Percentiles rank a stretch among this genome's conserved stretches.
These are phyloP conservation scores for Colletotrichum sidae DNA, from an alignment of 2,329 filamentous ascomycete genomes.

Conservation along the genomic window DNA sequence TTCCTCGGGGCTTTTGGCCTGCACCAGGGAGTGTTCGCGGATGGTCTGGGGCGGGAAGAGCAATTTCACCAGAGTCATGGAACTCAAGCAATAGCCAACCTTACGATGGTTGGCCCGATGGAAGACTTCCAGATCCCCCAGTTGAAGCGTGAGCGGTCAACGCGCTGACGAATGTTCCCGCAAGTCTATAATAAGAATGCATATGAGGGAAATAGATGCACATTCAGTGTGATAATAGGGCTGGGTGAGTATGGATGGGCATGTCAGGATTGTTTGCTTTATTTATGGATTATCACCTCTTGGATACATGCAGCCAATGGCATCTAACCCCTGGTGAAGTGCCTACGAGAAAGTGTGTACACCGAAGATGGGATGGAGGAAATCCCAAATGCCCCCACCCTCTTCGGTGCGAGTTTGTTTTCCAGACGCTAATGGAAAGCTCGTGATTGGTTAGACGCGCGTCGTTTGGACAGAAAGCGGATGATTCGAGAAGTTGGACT, in stretches of 20 bases:
- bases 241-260: neutral
- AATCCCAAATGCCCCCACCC: neutral
- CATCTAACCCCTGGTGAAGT: neutral
- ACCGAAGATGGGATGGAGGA: slow-evolving; percentile 4
- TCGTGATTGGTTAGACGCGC: neutral
- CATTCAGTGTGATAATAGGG: slow-evolving; percentile 12
- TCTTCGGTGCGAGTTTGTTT: slow-evolving; percentile 1
- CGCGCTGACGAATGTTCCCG: neutral
- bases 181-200: slow-evolving; percentile 14
- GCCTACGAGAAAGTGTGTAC: neutral
- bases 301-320: neutral
- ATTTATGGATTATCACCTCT: slow-evolving; percentile 14
- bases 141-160: slow-evolving; percentile 2
- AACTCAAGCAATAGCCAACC: too few relatives aligned
- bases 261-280: slow-evolving; percentile 2
- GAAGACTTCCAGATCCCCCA: neutral
- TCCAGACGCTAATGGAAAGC: neutral
- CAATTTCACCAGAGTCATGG: neutral
- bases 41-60: neutral
- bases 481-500: too few relatives aligned
- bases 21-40: neutral
- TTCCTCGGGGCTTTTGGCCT: too few relatives aligned
- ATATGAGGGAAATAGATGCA: neutral
- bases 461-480: slow-evolving; percentile 18
- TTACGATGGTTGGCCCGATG: neutral